Evolutionary conservation across 208 protist species (phyloP).

Genomic region (Trypanosoma boissoni): DNA sequence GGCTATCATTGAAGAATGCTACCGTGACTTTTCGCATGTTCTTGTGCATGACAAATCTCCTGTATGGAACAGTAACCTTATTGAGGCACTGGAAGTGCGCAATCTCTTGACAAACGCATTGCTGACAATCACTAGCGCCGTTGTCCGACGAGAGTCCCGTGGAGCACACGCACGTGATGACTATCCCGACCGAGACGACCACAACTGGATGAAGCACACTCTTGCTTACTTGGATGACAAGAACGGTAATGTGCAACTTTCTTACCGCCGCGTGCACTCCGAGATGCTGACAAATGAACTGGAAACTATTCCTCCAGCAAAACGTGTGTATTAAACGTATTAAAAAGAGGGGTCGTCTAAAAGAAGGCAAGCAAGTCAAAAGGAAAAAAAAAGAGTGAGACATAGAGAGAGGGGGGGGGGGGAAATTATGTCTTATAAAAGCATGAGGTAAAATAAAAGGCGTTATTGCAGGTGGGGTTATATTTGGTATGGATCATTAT

Average conservation of each 20-base stretch:
- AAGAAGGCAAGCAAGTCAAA: slow-evolving; percentile 1
- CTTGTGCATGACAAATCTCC: slow-evolving; percentile 92
- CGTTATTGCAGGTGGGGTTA: too few relatives aligned
- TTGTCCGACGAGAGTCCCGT: slow-evolving; percentile 95
- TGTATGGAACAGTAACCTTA: slow-evolving; percentile 97
- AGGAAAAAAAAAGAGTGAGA: slow-evolving; percentile 5
- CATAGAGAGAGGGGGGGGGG: too few relatives aligned
- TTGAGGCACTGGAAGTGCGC: slow-evolving; percentile 98
- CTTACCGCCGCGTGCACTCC: slow-evolving; percentile 93
- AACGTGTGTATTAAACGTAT: slow-evolving; percentile 94
- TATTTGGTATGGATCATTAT: too few relatives aligned
- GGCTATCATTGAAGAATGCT: slow-evolving; percentile 91
- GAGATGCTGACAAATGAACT: slow-evolving; percentile 92
- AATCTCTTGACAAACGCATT: slow-evolving; percentile 97
- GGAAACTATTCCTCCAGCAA: slow-evolving; percentile 79
- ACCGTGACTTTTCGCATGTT: slow-evolving; percentile 92
- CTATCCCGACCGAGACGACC: slow-evolving; percentile 95
- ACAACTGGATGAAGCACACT: slow-evolving; percentile 99
- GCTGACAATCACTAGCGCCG: slow-evolving; percentile 92
- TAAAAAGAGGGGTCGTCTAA: background rate
- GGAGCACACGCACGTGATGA: slow-evolving; percentile 98
- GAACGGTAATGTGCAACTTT: slow-evolving; percentile 87
- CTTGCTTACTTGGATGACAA: slow-evolving; percentile 94
- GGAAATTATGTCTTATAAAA: too few relatives aligned
- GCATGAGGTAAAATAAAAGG: slow-evolving; percentile 2